Percentiles rank a stretch among this genome's conserved stretches.
Conservation (phyloP, 2,329 filamentous ascomycete genomes). For the Cladorrhinum sp. region DNA sequence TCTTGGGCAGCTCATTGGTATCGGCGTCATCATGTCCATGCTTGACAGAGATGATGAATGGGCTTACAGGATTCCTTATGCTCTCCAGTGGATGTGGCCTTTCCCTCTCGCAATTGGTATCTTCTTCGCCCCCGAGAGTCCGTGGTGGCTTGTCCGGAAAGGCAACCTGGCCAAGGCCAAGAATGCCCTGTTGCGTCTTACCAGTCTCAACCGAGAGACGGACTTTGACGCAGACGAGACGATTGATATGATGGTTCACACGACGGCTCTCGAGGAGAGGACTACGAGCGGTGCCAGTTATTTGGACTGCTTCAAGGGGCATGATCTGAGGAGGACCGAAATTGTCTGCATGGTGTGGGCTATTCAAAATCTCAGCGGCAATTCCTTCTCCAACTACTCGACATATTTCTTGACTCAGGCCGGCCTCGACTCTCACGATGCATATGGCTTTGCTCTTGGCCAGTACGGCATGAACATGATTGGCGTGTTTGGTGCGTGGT, state of each 20-base stretch:
- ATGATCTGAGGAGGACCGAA: constrained; percentile 74
- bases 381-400: constrained; percentile 63
- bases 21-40: constrained; percentile 70
- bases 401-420: constrained; percentile 62
- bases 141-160: constrained; percentile 73
- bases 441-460: constrained; percentile 61
- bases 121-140: constrained; percentile 66
- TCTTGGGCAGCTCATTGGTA: constrained; percentile 69
- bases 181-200: constrained; percentile 61
- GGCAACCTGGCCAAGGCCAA: constrained; percentile 65
- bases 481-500: constrained; percentile 79
- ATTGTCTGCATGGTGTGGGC: constrained; percentile 64
- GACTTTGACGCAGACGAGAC: constrained; percentile 81
- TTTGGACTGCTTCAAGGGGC: constrained; percentile 78
- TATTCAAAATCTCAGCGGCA: constrained; percentile 62
- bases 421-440: constrained; percentile 48
- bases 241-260: constrained; percentile 89
- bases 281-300: constrained; percentile 73
- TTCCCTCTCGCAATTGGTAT: constrained; percentile 64
- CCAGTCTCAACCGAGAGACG: constrained; percentile 59
- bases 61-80: constrained; percentile 66
- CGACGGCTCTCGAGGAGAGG: constrained; percentile 73
- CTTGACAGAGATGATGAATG: constrained; percentile 61
- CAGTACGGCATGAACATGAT: constrained; percentile 72
- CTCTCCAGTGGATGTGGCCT: constrained; percentile 76